phyloP scores from a whole-genome alignment of 768 basidiomycete genomes.

The Mycena chlorophos region DNA sequence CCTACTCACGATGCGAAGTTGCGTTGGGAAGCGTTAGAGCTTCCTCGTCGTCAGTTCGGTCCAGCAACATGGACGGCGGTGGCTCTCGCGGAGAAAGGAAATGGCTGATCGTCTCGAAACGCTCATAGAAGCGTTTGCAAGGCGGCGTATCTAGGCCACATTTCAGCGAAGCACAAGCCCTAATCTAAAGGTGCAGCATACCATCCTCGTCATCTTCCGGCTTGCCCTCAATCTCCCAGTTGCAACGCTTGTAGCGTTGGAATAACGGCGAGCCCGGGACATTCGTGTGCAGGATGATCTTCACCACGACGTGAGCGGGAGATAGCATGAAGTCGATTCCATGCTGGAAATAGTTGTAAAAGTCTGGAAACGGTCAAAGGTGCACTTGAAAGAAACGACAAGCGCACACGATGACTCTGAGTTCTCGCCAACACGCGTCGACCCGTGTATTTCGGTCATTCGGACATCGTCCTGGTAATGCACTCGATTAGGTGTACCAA shows the following conservation, averaged over 20 bases:
- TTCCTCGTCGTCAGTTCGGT: conserved; percentile 77
- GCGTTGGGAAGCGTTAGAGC: conserved; percentile 66
- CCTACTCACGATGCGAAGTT: conserved; percentile 59
- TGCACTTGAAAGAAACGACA: not conserved
- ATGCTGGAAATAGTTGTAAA: conserved; percentile 92
- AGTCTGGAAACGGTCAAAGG: conserved; percentile 50
- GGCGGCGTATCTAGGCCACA: conserved; percentile 63
- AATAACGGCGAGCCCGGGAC: conserved; percentile 87
- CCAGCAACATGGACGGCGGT: conserved; percentile 78
- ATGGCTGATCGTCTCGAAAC: conserved; percentile 79
- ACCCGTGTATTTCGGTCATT: conserved; percentile 82
- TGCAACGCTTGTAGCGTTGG: conserved; percentile 88
- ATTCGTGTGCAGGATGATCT: conserved; percentile 87
- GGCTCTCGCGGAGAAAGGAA: conserved; percentile 74
- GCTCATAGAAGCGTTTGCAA: conserved; percentile 68
- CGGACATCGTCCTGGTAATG: conserved; percentile 89
- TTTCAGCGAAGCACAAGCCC: conserved; percentile 7
- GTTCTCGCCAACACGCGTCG: conserved; percentile 41
- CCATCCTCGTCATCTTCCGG: conserved; percentile 87
- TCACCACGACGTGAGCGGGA: conserved; percentile 69
- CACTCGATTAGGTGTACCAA: conserved; percentile 74
- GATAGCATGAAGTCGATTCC: conserved; percentile 87
- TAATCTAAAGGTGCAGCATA: conserved; percentile 28
- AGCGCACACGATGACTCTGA: conserved; percentile 52
- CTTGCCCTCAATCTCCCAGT: conserved; percentile 80